Evolutionary conservation across 371 early-diverging fungal species (phyloP), one percentile per base, ranked within the genome.

Genomic region (Mucor mucedo): DNA sequence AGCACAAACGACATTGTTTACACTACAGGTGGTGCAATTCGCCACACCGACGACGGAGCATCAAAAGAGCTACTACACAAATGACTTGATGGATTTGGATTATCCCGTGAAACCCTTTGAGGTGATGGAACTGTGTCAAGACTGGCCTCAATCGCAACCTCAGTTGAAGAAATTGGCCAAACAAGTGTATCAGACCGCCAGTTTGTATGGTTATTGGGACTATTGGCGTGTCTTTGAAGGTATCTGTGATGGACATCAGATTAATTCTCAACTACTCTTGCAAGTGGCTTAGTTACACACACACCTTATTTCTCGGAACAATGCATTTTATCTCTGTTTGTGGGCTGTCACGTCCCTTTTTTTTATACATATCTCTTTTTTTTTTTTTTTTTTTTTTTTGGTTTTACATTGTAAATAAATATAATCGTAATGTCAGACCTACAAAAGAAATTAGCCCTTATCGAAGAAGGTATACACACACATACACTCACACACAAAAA

Each of bases 141-240:
- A 60, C 29, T 63, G 65, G 65, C 71, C 71, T 9, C 21, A 54
- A 6, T 68, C 79, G 38, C 56, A 52, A 32, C 57, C 52, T 2
- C 68, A 63, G 14, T 48, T 77, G 1, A 39, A 10, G 8, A 50
- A 35, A 9, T 30, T 73, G 14, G 77, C 73, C 9, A 42, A 53
- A 9, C 65, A 72, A 29, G 66, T 73, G 8, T 72, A 80, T 45
- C 50, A 69, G 2, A 66, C 70, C 21, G 77, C 74, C 0, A 44
- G 57, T 7, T 29, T 77, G 4, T 80, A 80, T 55, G 80, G 76
- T 0, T 80, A 80, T 60, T 77, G 77, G 77, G 75, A 73, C 53
- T 58, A 75, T 41, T 80, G 77, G 77, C 64, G 71, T 13, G 65
- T 80, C 4, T 65, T 77, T 33, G 76, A 75, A 44, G 77, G 76